Conservation (phyloP, 2,329 filamentous ascomycete species). For the Orbilia ellipsospora region DNA sequence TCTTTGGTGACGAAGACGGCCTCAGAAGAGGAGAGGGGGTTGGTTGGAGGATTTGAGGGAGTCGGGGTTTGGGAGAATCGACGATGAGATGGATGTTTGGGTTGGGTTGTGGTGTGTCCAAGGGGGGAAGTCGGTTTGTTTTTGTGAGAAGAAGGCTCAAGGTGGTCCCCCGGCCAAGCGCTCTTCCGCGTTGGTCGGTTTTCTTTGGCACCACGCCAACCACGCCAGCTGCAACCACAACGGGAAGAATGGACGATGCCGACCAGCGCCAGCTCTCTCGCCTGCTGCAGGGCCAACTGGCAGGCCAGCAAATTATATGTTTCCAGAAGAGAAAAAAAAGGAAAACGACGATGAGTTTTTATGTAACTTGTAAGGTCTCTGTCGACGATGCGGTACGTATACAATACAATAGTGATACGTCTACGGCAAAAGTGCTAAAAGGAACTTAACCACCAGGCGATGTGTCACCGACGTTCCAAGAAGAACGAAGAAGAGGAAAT, state of each 20-base stretch:
- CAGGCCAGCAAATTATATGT: conserved; percentile 6
- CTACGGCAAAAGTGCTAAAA: not conserved
- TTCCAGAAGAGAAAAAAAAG: not conserved
- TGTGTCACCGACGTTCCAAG: not conserved
- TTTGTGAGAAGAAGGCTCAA: conserved; percentile 15
- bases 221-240: not conserved
- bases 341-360: not conserved
- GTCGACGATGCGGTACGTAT: not conserved
- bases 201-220: not conserved
- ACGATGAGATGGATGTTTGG: conserved; percentile 43
- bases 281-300: conserved; percentile 52
- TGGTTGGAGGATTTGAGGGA: conserved; percentile 25
- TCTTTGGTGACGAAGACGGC: conserved; percentile 14
- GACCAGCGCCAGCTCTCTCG: conserved; percentile 38
- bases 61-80: conserved; percentile 8
- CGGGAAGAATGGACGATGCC: not conserved
- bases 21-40: conserved; percentile 15
- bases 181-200: not conserved
- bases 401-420: not conserved
- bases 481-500: not conserved
- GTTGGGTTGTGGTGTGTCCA: conserved; percentile 5
- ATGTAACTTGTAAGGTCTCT: not conserved
- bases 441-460: not conserved
- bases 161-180: not conserved
- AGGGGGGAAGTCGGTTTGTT: conserved; percentile 46